A percentile compares a stretch with the other conserved stretches of the same genome.
phyloP scores from a whole-genome alignment of 257 asterid genomes.

The Petrea volubilis region DNA sequence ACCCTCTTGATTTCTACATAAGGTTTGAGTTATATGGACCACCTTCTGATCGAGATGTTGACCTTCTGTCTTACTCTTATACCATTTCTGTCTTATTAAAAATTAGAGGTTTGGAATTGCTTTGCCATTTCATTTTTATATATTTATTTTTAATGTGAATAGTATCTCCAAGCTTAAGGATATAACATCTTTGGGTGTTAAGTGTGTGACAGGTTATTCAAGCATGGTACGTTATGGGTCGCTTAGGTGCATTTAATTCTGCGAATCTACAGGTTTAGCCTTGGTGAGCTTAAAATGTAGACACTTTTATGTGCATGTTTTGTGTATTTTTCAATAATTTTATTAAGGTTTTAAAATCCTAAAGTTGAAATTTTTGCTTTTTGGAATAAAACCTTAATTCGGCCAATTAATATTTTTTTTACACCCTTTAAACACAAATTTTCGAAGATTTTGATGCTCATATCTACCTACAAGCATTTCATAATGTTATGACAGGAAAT shows the following conservation, averaged over 20 bases:
- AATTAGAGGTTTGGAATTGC: slow-evolving; percentile 8
- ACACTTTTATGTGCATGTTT: too few relatives aligned
- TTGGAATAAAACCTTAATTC: too few relatives aligned
- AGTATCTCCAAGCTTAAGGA: background rate
- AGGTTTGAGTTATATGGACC: slow-evolving; percentile 93
- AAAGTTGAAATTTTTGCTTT: too few relatives aligned
- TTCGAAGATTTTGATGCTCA: too few relatives aligned
- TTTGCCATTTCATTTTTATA: background rate
- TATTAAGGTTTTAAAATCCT: too few relatives aligned
- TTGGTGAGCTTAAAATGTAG: too few relatives aligned
- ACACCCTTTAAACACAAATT: too few relatives aligned
- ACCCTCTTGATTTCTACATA: slow-evolving; percentile 89
- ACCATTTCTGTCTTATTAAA: slow-evolving; percentile 3
- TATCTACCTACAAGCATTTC: too few relatives aligned
- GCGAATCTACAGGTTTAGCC: slow-evolving; percentile 75
- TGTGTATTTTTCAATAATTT: too few relatives aligned
- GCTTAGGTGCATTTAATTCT: slow-evolving; percentile 88
- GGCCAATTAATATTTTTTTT: too few relatives aligned
- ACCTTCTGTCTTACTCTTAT: slow-evolving; percentile 40
- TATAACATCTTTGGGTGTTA: background rate
- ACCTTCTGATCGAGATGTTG: slow-evolving; percentile 93
- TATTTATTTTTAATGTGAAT: background rate
- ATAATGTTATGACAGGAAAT: too few relatives aligned
- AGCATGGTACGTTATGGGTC: slow-evolving; percentile 98
- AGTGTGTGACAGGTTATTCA: slow-evolving; percentile 79